Percentiles rank a stretch among this genome's conserved stretches.
These are phyloP conservation scores for Mycena rosella DNA, from an alignment of 768 basidiomycete genomes.

Conservation along the genomic window DNA sequence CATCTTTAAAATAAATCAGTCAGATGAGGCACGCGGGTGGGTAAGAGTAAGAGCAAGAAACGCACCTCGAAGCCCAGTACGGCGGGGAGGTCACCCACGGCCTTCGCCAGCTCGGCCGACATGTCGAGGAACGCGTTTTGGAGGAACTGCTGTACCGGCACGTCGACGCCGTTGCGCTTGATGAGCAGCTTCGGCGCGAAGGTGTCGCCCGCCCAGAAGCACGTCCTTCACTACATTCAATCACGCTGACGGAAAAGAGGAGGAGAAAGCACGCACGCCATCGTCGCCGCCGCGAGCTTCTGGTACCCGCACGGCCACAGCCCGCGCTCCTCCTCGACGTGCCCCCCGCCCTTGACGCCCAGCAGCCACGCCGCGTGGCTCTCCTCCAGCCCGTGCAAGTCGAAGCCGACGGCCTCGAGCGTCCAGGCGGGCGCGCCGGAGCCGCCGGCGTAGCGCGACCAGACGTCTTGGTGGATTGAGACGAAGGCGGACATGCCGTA, in stretches of 20 bases:
- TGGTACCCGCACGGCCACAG: constrained; percentile 96
- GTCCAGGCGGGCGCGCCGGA: constrained; percentile 99
- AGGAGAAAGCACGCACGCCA: constrained; percentile 71
- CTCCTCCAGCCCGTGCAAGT: constrained; percentile 82
- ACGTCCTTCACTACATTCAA: constrained; percentile 69
- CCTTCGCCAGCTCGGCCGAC: constrained; percentile 75
- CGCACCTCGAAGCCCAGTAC: constrained; percentile 92
- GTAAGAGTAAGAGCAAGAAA: background rate
- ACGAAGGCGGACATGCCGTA: constrained; percentile 84
- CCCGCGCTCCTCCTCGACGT: constrained; percentile 82
- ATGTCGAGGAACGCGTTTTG: constrained; percentile 86
- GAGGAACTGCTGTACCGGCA: constrained; percentile 84
- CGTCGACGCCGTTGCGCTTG: constrained; percentile 59
- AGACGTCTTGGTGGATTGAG: constrained; percentile 93
- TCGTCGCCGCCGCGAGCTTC: constrained; percentile 92
- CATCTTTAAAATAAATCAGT: too few species aligned
- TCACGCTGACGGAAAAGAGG: too few species aligned
- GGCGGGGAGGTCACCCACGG: constrained; percentile 79
- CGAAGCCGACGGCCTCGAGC: constrained; percentile 86
- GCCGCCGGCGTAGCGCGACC: constrained; percentile 95
- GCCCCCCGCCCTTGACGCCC: constrained; percentile 83
- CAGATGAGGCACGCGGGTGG: too few species aligned
- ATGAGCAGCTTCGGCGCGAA: constrained; percentile 84
- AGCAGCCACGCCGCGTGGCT: constrained; percentile 90
- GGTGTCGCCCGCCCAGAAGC: constrained; percentile 93